Evolutionary conservation across 257 asterid species (phyloP), one percentile per base, ranked within the genome.

Genomic region (Petrea volubilis): DNA sequence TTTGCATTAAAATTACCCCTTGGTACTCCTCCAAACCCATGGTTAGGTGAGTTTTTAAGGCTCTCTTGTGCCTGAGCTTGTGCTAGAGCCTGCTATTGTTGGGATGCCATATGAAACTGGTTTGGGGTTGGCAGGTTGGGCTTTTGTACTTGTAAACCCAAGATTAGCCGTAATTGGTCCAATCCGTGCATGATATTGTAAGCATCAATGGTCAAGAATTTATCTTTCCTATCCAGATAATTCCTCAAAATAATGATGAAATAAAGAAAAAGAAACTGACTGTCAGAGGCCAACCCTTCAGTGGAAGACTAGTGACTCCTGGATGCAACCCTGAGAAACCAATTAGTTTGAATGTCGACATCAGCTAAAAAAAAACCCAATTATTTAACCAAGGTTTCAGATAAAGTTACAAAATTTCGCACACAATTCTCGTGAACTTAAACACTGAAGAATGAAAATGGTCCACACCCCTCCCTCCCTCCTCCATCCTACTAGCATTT

Each of bases 231-330:
- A 51, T 67, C 4, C 10, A 29, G 49, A 50, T 12, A 58, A 41
- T 64, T 62, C 51, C 52, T 63, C 62, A 71, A 64, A 64, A 51
- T 25, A 52, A 52, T 14, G 57, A 34, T 31, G 57, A 77, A 73
- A 38, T 64, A 70, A 70, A 79, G 72, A 67, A 46, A 36, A 44
- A 63, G 65, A 33, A 74, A 83, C 98, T 88, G 83, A 95, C 99
- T 7, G 99, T 95, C 75, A 92, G 71, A 27, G 99, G 98, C 99
- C 98, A 95, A 53, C 99, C 99, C 91, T 95, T 92, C 80, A 95
- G 80, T 55, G 99, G 98, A 79, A 95, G 91, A 73, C 94, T 85
- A 21, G 91, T 83, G 58, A 90, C 95, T 47, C 99, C 99, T 84
- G 87, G 99, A 80, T 81, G 90, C 72, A 95, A 79, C 36, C 93